Conservation (phyloP, 805 yeast genomes). For the Lachancea quebecensis region DNA sequence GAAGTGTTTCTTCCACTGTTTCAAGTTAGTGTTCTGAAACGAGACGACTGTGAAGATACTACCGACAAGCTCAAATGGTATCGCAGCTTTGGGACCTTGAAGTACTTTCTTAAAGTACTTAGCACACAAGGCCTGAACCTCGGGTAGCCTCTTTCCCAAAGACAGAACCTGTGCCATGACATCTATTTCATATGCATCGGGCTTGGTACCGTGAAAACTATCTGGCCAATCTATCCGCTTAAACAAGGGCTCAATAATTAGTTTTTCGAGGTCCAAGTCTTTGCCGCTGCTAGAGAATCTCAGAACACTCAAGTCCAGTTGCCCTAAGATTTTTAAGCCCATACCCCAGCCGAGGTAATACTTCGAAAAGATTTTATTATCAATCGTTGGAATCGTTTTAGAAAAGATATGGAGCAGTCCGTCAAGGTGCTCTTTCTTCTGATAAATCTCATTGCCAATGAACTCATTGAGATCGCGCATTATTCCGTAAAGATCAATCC, state of each 20-base stretch:
- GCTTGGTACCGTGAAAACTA: slow-evolving; percentile 20
- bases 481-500: slow-evolving; percentile 26
- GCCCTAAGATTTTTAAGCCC: slow-evolving; percentile 24
- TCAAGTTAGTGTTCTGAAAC: slow-evolving; percentile 31
- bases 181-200: slow-evolving; percentile 35
- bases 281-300: slow-evolving; percentile 9
- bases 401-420: slow-evolving; percentile 27
- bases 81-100: slow-evolving; percentile 45
- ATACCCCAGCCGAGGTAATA: slow-evolving; percentile 25
- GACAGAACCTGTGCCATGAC: slow-evolving; percentile 22
- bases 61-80: slow-evolving; percentile 47
- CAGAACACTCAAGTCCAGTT: slow-evolving; percentile 10
- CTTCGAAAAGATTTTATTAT: slow-evolving; percentile 12
- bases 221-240: slow-evolving; percentile 34
- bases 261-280: neutral
- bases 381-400: slow-evolving; percentile 11
- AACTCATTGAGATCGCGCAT: slow-evolving; percentile 30
- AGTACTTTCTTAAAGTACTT: slow-evolving; percentile 42
- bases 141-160: slow-evolving; percentile 14
- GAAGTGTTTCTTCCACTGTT: slow-evolving; percentile 55
- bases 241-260: slow-evolving; percentile 17
- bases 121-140: slow-evolving; percentile 30
- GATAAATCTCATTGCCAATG: slow-evolving; percentile 27
- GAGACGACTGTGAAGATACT: slow-evolving; percentile 40
- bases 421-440: slow-evolving; percentile 21